phyloP scores from a whole-genome alignment of 148 eudicot species.

The Rhododendron molle region DNA sequence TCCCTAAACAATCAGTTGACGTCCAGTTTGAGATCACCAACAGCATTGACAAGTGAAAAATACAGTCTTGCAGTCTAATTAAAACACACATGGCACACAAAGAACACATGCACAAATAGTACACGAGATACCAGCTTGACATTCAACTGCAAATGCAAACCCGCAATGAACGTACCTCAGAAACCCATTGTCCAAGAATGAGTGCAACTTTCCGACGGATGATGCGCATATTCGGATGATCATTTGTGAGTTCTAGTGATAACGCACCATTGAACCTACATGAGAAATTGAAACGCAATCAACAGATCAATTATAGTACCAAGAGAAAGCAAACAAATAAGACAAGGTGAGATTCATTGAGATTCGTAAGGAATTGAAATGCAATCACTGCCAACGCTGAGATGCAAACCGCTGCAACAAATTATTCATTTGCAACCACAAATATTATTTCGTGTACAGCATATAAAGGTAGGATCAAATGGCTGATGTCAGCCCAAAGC shows the following conservation, averaged over 20 bases:
- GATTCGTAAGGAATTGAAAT: neutral
- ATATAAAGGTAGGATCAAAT: neutral
- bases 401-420: neutral
- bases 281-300: neutral
- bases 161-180: conserved; percentile 56
- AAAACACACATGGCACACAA: neutral
- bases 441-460: neutral
- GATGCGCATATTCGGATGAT: conserved; percentile 91
- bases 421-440: neutral
- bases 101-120: neutral
- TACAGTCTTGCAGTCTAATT: neutral
- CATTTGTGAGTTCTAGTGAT: conserved; percentile 78
- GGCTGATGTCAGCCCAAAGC: neutral
- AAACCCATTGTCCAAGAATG: conserved; percentile 98
- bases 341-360: neutral
- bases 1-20: neutral
- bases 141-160: neutral
- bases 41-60: neutral
- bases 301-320: neutral
- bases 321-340: neutral
- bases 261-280: conserved; percentile 87
- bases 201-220: conserved; percentile 92
- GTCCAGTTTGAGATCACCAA: neutral
- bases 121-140: neutral
- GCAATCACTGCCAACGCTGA: neutral